Evolutionary conservation across 352 stramenopile species (phyloP).

Genomic region (Globisporangium recalcitrans): DNA sequence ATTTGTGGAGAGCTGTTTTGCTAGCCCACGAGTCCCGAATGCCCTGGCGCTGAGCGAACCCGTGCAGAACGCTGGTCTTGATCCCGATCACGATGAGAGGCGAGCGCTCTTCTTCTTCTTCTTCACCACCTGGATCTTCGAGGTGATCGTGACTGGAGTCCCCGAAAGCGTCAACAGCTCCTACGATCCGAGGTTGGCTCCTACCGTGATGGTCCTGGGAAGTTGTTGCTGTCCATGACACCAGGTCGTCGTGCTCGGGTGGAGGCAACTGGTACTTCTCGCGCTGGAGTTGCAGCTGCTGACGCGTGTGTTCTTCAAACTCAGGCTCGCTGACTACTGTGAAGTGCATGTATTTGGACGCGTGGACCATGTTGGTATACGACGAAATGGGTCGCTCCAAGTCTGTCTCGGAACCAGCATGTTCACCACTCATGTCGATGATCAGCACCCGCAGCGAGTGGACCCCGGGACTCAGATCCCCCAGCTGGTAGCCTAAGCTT

Average conservation of each 20-base stretch:
- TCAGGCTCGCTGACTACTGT: neutral
- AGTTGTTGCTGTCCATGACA: constrained; percentile 1
- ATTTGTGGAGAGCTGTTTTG: constrained; percentile 10
- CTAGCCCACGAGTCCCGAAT: constrained; percentile 39
- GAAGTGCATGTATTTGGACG: neutral
- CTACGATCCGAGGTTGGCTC: too few relatives aligned
- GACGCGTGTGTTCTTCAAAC: neutral
- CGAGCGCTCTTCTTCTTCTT: neutral
- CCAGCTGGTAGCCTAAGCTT: neutral
- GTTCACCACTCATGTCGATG: neutral
- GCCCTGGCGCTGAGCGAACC: constrained; percentile 31
- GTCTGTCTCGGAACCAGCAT: neutral
- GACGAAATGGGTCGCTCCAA: neutral
- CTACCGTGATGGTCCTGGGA: too few relatives aligned
- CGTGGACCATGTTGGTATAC: neutral
- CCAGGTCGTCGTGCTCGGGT: neutral
- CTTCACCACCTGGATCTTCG: too few relatives aligned
- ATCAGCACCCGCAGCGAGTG: constrained; percentile 8
- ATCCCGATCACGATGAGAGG: constrained; percentile 32
- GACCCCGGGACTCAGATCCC: neutral
- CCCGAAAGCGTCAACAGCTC: too few relatives aligned
- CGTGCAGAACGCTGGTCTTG: constrained; percentile 32
- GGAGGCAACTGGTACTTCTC: neutral
- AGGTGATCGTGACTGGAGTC: too few relatives aligned
- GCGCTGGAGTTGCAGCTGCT: neutral